Percentiles rank a stretch among this genome's conserved stretches.
Evolutionary conservation across 192 early-diverging fungal species (phyloP).

Genomic region (Neocallimastix lanati): DNA sequence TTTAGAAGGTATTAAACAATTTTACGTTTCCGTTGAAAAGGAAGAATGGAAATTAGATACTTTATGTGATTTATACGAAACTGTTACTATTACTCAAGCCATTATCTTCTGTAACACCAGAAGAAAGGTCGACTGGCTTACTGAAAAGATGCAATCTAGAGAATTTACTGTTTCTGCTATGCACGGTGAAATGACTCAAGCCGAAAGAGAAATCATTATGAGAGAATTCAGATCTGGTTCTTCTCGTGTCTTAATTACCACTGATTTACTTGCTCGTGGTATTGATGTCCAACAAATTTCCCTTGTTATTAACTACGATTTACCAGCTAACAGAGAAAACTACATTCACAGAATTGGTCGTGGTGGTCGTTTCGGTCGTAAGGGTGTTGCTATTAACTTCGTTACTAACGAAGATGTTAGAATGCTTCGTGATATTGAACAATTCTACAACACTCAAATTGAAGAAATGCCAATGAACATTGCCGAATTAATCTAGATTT

Average conservation of each 20-base stretch:
- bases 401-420: slow-evolving; percentile 86
- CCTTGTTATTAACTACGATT: slow-evolving; percentile 97
- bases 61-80: slow-evolving; percentile 93
- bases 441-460: slow-evolving; percentile 97
- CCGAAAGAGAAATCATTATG: slow-evolving; percentile 92
- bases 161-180: slow-evolving; percentile 95
- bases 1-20: slow-evolving; percentile 93
- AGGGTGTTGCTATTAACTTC: slow-evolving; percentile 99
- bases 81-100: slow-evolving; percentile 93
- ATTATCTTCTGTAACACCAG: slow-evolving; percentile 99
- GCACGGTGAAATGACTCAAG: slow-evolving; percentile 97
- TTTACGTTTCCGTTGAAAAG: slow-evolving; percentile 95
- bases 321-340: slow-evolving; percentile 92
- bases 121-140: slow-evolving; percentile 98
- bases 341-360: slow-evolving; percentile 99
- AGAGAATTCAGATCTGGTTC: slow-evolving; percentile 97
- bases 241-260: slow-evolving; percentile 93
- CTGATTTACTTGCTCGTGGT: slow-evolving; percentile 94
- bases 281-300: slow-evolving; percentile 99
- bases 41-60: slow-evolving; percentile 99
- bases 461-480: slow-evolving; percentile 99
- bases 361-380: slow-evolving; percentile 99
- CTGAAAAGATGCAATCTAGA: slow-evolving; percentile 77
- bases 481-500: slow-evolving; percentile 27
- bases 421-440: slow-evolving; percentile 72